Evolutionary conservation across 2,329 filamentous ascomycete species (phyloP).

Genomic region (Rutstroemia sp.): DNA sequence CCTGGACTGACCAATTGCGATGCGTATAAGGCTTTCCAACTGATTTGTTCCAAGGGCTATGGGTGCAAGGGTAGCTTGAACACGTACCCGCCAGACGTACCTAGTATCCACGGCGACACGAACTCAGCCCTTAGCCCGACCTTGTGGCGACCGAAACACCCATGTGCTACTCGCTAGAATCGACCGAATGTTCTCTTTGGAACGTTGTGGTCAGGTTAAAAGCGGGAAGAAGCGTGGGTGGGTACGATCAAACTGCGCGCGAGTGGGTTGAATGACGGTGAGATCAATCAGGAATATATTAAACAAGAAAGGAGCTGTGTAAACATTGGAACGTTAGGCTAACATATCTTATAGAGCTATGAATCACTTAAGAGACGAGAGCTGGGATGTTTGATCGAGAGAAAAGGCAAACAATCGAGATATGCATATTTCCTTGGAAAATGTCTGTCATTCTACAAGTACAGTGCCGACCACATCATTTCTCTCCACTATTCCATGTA

Average conservation of each 20-base stretch:
- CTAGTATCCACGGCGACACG: constrained; percentile 17
- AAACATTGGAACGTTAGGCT: background rate
- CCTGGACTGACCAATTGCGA: background rate
- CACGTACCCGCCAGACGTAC: constrained; percentile 4
- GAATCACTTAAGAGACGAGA: background rate
- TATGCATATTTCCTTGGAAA: constrained; percentile 1
- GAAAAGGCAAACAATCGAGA: background rate
- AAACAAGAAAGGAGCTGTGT: background rate
- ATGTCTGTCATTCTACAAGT: background rate
- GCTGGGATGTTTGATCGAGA: background rate
- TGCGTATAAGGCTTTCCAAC: constrained; percentile 1
- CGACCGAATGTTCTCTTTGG: constrained; percentile 10
- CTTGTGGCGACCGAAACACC: constrained; percentile 18
- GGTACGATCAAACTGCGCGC: constrained; percentile 7
- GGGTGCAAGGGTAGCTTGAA: background rate
- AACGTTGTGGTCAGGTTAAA: constrained; percentile 3
- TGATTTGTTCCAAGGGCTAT: background rate
- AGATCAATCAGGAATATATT: too few relatives aligned
- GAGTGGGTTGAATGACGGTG: background rate
- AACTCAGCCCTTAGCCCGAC: constrained; percentile 11
- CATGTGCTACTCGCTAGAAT: constrained; percentile 19
- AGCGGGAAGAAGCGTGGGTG: constrained; percentile 5
- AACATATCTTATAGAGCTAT: background rate
- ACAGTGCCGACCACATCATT: background rate
- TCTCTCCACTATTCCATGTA: constrained; percentile 3